Evolutionary conservation across 2,329 filamentous ascomycete species (phyloP).

Genomic region (Aspergillus chevalieri): DNA sequence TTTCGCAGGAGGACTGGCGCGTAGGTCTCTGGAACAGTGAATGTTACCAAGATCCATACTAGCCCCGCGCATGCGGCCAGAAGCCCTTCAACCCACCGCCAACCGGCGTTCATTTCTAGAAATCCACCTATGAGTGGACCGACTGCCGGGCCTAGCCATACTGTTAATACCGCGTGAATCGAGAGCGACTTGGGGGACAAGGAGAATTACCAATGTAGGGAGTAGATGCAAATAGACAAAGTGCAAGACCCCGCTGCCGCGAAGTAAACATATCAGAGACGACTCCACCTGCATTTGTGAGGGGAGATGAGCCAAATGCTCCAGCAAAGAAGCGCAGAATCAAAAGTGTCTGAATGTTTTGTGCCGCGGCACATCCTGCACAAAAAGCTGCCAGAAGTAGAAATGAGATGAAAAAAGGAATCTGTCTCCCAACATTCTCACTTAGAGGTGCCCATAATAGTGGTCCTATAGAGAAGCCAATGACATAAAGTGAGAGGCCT

Average conservation of each 20-base stretch:
- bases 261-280: constrained; percentile 54
- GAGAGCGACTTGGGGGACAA: not conserved
- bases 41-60: constrained; percentile 37
- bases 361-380: constrained; percentile 49
- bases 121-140: constrained; percentile 62
- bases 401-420: constrained; percentile 15
- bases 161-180: not conserved
- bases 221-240: constrained; percentile 59
- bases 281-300: constrained; percentile 55
- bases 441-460: constrained; percentile 30
- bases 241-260: constrained; percentile 48
- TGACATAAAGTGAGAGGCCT: constrained; percentile 22
- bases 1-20: constrained; percentile 43
- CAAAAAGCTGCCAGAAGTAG: constrained; percentile 51
- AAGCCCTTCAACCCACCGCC: constrained; percentile 60
- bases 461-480: constrained; percentile 35
- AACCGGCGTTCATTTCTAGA: constrained; percentile 54
- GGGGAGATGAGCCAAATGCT: constrained; percentile 52
- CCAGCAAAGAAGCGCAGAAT: constrained; percentile 61
- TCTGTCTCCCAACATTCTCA: constrained; percentile 19
- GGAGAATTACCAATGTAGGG: constrained; percentile 48
- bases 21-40: constrained; percentile 29
- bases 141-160: constrained; percentile 46
- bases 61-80: constrained; percentile 56
- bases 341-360: constrained; percentile 44